Percentiles rank a stretch among this genome's conserved stretches.
phyloP scores from a whole-genome alignment of 2,329 filamentous ascomycete species.

The Didymellaceae sp. region DNA sequence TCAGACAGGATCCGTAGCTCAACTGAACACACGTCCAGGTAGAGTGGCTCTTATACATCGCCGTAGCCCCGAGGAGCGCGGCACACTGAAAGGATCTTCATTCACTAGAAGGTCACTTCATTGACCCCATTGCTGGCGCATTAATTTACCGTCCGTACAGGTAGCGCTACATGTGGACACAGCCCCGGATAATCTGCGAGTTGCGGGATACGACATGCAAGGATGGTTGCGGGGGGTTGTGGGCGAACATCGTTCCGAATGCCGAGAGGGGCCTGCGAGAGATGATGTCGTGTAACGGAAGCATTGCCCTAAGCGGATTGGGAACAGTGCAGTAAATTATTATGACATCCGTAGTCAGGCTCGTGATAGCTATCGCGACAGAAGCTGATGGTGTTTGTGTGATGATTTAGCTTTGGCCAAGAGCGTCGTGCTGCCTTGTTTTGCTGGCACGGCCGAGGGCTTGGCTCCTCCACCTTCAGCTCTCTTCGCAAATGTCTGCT shows the following conservation, averaged over 20 bases:
- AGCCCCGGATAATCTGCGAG: slow-evolving; percentile 16
- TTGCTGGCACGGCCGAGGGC: slow-evolving; percentile 17
- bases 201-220: slow-evolving; percentile 2
- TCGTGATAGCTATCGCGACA: not conserved
- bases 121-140: slow-evolving; percentile 10
- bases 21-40: no score
- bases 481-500: not conserved
- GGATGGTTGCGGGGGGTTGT: slow-evolving; percentile 14
- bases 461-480: slow-evolving; percentile 3
- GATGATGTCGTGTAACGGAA: slow-evolving; percentile 4
- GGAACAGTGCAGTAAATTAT: no score
- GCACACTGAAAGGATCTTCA: slow-evolving; percentile 2
- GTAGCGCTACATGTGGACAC: not conserved
- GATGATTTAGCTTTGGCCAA: slow-evolving; percentile 2
- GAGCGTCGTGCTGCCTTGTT: slow-evolving; percentile 15
- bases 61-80: not conserved
- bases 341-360: not conserved
- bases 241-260: slow-evolving; percentile 18
- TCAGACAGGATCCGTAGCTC: not conserved
- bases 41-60: slow-evolving; percentile 8
- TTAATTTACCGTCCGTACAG: slow-evolving; percentile 19
- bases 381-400: slow-evolving; percentile 5
- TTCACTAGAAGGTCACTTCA: slow-evolving; percentile 5
- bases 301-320: slow-evolving; percentile 5
- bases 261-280: slow-evolving; percentile 7